Conservation (phyloP, 768 basidiomycete genomes). For the Mycena rosella region DNA sequence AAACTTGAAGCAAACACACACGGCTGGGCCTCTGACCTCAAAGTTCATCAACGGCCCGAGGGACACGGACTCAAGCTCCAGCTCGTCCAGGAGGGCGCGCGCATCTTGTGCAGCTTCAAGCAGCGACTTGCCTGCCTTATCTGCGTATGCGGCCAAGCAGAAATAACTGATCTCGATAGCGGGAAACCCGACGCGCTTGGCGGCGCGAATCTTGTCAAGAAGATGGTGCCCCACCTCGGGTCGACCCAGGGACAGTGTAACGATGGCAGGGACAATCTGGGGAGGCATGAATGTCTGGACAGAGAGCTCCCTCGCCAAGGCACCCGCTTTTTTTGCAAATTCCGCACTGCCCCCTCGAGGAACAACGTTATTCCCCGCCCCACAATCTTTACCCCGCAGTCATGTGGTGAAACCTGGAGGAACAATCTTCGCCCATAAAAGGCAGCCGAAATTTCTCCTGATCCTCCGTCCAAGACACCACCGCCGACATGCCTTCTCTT, state of each 20-base stretch:
- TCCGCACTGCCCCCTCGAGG: neutral
- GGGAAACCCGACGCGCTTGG: constrained; percentile 11
- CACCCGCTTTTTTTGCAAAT: neutral
- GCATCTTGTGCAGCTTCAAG: constrained; percentile 7
- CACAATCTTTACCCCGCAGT: neutral
- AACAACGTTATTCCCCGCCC: neutral
- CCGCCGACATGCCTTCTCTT: constrained; percentile 16
- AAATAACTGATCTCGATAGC: constrained; percentile 21
- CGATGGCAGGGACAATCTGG: constrained; percentile 8
- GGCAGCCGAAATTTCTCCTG: neutral
- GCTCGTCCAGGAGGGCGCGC: constrained; percentile 8
- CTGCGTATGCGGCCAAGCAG: constrained; percentile 2
- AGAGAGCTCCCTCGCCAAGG: neutral
- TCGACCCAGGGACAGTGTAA: constrained; percentile 14
- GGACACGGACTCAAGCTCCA: constrained; percentile 16
- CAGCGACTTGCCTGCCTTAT: constrained; percentile 6
- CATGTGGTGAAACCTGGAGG: neutral
- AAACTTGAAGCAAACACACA: neutral
- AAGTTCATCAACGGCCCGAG: constrained; percentile 18
- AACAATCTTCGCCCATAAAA: neutral
- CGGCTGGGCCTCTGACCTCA: constrained; percentile 1
- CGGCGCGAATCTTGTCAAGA: constrained; percentile 19
- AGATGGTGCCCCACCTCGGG: constrained; percentile 17
- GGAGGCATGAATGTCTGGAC: neutral
- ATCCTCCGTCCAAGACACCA: neutral